These are phyloP conservation scores for Epichloe brachyelytri DNA, from an alignment of 2,329 filamentous ascomycete genomes.

Conservation along the genomic window DNA sequence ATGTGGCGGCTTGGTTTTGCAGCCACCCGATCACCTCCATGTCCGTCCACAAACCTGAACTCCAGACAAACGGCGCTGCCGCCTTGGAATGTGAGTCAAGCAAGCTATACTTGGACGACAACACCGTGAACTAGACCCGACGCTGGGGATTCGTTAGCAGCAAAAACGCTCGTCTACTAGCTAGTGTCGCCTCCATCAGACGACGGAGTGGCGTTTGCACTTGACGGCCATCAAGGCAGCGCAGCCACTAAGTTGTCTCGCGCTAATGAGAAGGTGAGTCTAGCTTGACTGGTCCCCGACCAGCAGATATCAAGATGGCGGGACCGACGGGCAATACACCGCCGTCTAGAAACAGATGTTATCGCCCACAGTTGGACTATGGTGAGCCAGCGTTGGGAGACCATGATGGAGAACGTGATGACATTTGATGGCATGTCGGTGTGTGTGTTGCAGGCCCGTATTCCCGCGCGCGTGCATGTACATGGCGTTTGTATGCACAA, in stretches of 20 bases:
- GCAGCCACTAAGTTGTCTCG: not conserved
- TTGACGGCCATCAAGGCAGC: too few species aligned
- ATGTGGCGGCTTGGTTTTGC: slow-evolving; percentile 1
- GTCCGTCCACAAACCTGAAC: not conserved
- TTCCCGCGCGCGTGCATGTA: not conserved
- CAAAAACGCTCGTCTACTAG: too few species aligned
- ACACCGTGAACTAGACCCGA: not conserved
- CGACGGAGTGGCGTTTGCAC: too few species aligned
- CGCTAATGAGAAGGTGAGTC: not conserved
- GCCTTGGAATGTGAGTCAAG: not conserved
- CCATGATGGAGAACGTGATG: not conserved
- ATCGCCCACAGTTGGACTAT: too few species aligned
- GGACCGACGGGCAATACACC: too few species aligned
- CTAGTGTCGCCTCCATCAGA: too few species aligned
- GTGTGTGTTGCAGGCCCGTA: not conserved
- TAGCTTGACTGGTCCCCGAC: too few species aligned
- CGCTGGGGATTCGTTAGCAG: not conserved
- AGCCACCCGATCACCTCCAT: not conserved
- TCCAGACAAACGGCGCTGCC: not conserved
- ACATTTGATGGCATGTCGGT: not conserved
- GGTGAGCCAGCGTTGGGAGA: not conserved
- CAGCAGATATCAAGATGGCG: too few species aligned
- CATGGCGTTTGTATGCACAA: too few species aligned
- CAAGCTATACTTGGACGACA: not conserved
- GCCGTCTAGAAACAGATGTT: too few species aligned